phyloP scores from a whole-genome alignment of 2,329 filamentous ascomycete genomes.

The Epicoccum nigrum region DNA sequence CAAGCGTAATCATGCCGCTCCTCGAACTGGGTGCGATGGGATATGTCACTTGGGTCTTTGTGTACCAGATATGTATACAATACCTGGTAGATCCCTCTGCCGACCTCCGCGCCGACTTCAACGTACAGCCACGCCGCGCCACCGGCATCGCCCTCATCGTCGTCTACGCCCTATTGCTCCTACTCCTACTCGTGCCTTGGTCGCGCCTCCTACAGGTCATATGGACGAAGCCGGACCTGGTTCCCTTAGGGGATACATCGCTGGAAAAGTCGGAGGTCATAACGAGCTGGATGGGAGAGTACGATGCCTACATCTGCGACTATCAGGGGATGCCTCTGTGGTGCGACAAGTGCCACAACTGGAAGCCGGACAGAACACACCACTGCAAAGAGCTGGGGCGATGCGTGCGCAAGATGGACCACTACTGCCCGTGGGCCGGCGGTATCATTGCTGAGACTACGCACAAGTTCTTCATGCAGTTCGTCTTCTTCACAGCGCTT shows the following conservation, averaged over 20 bases:
- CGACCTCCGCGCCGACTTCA: constrained; percentile 24
- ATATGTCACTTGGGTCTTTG: constrained; percentile 74
- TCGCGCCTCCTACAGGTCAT: constrained; percentile 73
- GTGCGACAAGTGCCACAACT: constrained; percentile 83
- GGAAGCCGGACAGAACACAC: constrained; percentile 87
- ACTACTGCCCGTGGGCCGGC: constrained; percentile 96
- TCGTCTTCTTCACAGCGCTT: constrained; percentile 73
- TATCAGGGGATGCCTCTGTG: constrained; percentile 79
- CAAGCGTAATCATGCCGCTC: constrained; percentile 71
- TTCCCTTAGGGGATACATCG: constrained; percentile 63
- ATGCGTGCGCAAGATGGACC: constrained; percentile 90
- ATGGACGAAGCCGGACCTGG: constrained; percentile 72
- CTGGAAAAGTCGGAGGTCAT: constrained; percentile 36
- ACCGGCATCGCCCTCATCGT: constrained; percentile 73
- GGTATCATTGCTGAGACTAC: constrained; percentile 85
- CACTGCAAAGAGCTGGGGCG: constrained; percentile 82
- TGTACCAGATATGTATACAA: constrained; percentile 66
- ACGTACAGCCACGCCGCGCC: constrained; percentile 53
- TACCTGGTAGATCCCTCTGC: constrained; percentile 66
- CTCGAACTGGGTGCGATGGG: constrained; percentile 69
- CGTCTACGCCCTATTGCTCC: constrained; percentile 73
- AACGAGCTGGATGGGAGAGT: constrained; percentile 69
- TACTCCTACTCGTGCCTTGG: constrained; percentile 71
- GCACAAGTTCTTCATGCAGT: constrained; percentile 93
- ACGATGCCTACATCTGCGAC: constrained; percentile 84